Percentiles rank a stretch among this genome's conserved stretches.
Conservation (phyloP, 1,284 basidiomycete genomes). For the Ganoderma meredithae region DNA sequence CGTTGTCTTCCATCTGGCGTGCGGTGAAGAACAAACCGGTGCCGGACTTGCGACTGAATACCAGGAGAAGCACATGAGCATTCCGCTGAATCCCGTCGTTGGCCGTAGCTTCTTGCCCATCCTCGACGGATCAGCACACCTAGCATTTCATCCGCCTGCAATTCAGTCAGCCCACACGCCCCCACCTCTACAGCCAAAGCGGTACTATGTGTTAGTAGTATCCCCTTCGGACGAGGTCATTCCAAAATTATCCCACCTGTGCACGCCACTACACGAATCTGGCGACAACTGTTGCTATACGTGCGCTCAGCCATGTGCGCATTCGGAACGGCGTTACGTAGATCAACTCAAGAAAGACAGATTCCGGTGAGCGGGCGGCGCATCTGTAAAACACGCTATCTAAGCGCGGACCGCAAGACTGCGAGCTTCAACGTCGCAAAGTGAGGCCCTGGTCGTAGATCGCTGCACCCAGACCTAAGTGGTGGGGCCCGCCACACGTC, state of each 20-base stretch:
- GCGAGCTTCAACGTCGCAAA: not conserved
- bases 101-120: not conserved
- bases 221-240: not conserved
- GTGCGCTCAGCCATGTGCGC: not conserved
- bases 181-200: not conserved
- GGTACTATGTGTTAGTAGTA: not conserved
- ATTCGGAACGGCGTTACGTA: not conserved
- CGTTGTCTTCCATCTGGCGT: not conserved
- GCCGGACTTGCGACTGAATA: not conserved
- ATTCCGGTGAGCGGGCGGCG: not conserved
- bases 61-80: not conserved
- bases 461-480: not conserved
- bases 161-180: not conserved
- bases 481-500: too few relatives aligned
- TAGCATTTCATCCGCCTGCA: not conserved
- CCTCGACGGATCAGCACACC: not conserved
- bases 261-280: not conserved
- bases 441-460: not conserved
- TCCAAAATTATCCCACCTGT: not conserved
- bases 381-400: constrained; percentile 4
- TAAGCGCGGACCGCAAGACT: not conserved
- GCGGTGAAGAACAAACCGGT: not conserved
- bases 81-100: not conserved
- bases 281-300: not conserved
- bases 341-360: not conserved